Conservation (phyloP, 179 eudicot genomes). For the Patellifolia procumbens region DNA sequence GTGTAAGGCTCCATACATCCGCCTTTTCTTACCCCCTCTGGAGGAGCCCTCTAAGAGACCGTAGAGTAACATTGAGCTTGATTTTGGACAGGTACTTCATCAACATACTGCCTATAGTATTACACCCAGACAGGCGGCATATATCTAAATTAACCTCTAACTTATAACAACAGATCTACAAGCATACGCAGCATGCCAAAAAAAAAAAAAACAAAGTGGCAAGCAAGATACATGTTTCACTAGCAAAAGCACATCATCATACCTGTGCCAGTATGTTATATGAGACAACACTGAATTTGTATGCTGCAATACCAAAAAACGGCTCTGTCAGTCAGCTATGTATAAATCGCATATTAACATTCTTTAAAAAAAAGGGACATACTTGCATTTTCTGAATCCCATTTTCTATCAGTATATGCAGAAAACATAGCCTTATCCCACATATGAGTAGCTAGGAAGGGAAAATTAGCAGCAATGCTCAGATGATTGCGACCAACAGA, state of each 20-base stretch:
- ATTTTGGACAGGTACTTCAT: not conserved
- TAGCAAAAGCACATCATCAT: not conserved
- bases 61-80: not conserved
- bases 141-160: not conserved
- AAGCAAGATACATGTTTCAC: not conserved
- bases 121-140: not conserved
- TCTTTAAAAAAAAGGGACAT: too few species aligned
- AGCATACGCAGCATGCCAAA: not conserved
- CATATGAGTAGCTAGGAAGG: not conserved
- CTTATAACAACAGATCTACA: not conserved
- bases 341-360: too few species aligned
- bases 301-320: slow-evolving; percentile 48
- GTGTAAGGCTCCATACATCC: not conserved
- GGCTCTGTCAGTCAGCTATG: slow-evolving; percentile 14
- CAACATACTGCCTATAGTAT: not conserved
- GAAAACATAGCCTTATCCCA: not conserved
- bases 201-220: not conserved
- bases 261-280: slow-evolving; percentile 97
- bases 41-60: not conserved
- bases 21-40: not conserved
- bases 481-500: not conserved
- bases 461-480: not conserved
- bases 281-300: slow-evolving; percentile 76
- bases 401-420: too few species aligned
- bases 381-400: not conserved